These are phyloP conservation scores for Zizania palustris DNA, from an alignment of 202 grass and related monocot species.

Conservation along the genomic window DNA sequence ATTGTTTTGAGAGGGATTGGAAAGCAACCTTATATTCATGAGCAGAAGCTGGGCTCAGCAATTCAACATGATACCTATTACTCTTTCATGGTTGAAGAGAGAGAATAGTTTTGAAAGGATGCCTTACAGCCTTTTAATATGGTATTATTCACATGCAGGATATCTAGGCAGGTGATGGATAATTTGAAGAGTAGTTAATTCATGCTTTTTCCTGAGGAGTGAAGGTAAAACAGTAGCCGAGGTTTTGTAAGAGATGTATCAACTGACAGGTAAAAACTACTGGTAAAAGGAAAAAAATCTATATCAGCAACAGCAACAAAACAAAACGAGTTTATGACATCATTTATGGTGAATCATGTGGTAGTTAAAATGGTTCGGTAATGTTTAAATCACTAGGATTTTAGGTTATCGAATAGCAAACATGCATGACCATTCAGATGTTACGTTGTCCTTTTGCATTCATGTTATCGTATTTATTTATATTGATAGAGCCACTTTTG, in stretches of 20 bases:
- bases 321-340: conserved; percentile 14
- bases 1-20: conserved; percentile 20
- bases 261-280: conserved; percentile 18
- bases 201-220: background rate
- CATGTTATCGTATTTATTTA: background rate
- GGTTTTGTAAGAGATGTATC: conserved; percentile 6
- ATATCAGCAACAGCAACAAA: background rate
- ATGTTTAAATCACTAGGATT: conserved; percentile 29
- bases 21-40: conserved; percentile 29
- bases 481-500: background rate
- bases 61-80: conserved; percentile 9
- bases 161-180: conserved; percentile 21
- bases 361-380: conserved; percentile 7
- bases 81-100: conserved; percentile 5
- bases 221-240: background rate
- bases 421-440: background rate
- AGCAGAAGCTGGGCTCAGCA: conserved; percentile 12
- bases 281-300: conserved; percentile 11
- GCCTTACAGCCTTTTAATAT: background rate
- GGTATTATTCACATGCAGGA: conserved; percentile 25
- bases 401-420: conserved; percentile 21
- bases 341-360: conserved; percentile 32
- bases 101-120: conserved; percentile 24
- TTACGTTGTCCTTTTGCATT: background rate
- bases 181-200: conserved; percentile 13